Evolutionary conservation across 2,329 filamentous ascomycete species (phyloP).

Genomic region (Trichoderma sp.): DNA sequence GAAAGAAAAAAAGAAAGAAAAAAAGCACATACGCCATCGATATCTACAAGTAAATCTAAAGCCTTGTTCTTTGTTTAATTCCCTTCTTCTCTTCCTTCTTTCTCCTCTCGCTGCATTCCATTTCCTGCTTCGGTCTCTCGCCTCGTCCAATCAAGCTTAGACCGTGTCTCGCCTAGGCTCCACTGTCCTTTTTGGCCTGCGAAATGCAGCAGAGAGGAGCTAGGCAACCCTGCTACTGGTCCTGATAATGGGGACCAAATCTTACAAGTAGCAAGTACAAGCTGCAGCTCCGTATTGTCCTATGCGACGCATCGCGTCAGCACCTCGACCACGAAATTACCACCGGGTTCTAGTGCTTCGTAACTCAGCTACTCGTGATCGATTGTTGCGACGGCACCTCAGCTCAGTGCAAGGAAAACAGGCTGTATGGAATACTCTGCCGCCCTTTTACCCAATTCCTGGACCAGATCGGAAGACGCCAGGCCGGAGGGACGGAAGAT

Average conservation of each 20-base stretch:
- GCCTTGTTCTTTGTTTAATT: not conserved
- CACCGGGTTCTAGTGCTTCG: not conserved
- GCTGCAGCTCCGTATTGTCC: not conserved
- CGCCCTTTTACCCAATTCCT: not conserved
- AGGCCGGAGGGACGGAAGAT: not conserved
- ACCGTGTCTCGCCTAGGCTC: not conserved
- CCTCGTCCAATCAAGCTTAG: not conserved
- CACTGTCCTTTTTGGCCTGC: not conserved
- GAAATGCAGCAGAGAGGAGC: slow-evolving; percentile 9
- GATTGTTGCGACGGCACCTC: not conserved
- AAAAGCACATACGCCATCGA: not conserved
- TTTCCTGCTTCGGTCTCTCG: not conserved
- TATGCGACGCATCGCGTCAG: slow-evolving; percentile 16
- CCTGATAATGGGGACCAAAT: slow-evolving; percentile 19
- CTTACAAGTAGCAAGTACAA: slow-evolving; percentile 6
- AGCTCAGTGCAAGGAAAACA: not conserved
- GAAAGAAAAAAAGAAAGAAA: not conserved
- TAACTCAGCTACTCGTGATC: not conserved
- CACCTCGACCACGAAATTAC: not conserved
- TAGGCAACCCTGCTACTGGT: slow-evolving; percentile 16
- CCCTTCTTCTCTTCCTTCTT: not conserved
- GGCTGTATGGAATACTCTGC: not conserved
- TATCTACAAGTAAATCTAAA: not conserved
- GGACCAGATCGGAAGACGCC: not conserved
- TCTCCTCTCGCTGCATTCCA: not conserved